Base-by-base conservation (phyloP, 2,329 filamentous ascomycete genomes). In the Fusarium luffae region DNA sequence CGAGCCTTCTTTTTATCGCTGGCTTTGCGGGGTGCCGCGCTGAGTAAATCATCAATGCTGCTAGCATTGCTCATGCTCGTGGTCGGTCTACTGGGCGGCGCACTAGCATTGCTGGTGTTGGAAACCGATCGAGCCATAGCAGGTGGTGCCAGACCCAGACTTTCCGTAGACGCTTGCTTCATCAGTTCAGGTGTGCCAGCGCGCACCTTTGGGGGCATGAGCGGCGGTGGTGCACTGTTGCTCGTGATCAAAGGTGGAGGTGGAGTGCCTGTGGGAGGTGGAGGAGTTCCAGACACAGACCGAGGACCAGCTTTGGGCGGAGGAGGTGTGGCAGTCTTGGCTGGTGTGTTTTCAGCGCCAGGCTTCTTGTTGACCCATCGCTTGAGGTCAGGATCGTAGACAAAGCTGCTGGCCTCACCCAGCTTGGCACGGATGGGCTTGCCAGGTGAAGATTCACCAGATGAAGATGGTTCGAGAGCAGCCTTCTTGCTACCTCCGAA, bases 291-390 rank as follows among this genome's bases (percentile, higher is more conserved):
- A 19, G 68, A 69, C 79, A 76, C 74, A 59, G 89, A 90, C 10
- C 86, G 83, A 55, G 86, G 82, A 5, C 83, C 82, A 8, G 84
- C 86, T 72, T 86, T 89, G 1, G 94, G 94, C 7, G 94, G 94
- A 2, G 96, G 94, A 2, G 95, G 92, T 0, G 94, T 90, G 2
- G 90, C 89, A 48, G 86, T 83, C 68, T 89, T 86, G 5, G 87
- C 83, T 27, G 86, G 83, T 11, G 82, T 82, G 44, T 87, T 87
- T 57, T 92, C 90, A 10, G 88, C 86, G 14, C 90, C 90, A 13
- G 89, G 89, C 78, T 97, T 98, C 84, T 98, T 98, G 84, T 99
- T 98, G 78, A 99, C 86, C 97, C 97, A 99, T 78, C 96, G 94
- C 84, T 97, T 97, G 54, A 97, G 87, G n/a, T 98, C 93, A 4